Base-by-base conservation (phyloP, 164 flowering plant species). In the Stephania cephalantha region DNA sequence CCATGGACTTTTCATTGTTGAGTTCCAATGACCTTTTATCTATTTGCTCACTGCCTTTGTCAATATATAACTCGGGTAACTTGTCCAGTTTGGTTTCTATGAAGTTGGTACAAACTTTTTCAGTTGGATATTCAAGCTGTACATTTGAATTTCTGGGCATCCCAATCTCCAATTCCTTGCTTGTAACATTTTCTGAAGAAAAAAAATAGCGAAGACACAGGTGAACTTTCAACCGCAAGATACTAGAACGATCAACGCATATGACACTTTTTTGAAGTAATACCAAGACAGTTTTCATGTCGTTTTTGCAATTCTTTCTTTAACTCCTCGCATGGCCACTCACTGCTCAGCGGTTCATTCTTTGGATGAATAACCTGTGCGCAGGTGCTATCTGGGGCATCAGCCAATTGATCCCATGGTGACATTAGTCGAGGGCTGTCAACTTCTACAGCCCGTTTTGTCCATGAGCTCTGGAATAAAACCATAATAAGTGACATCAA, bases 381-480 rank as follows among this genome's bases (percentile, higher is more conserved):
- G 81, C 89, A 87, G 68, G 89, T 88, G 86, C 90, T 88, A 80
- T 85, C 88, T 69, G 86, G 83, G 66, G 84, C 84, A 70, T 84
- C 87, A 74, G 85, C 79, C 74, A 77, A 58, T 78, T 78, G 78
- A 71, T 82, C 78, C 84, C 83, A 84, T 44, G 80, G 78, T 17
- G 73, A 79, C 79, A 79, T 65, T 42, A 78, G 82, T 35, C 74
- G 83, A 29, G 90, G 88, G 71, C 88, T 81, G 68, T 87, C 87
- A 82, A 82, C 85, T 81, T 88, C 91, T 25, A 80, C 79, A 7
- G 84, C 84, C 67, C 77, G 73, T 80, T 85, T 86, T 74, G 90
- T 87, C 91, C 92, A 86, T 31, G 94, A 88, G 82, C 86, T 89
- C 94, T 90, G 88, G 71, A 73, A 67, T 15, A 70, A 1, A 72